These are phyloP conservation scores for Colletotrichum orchidophilum DNA, from an alignment of 2,329 filamentous ascomycete species.

Conservation along the genomic window DNA sequence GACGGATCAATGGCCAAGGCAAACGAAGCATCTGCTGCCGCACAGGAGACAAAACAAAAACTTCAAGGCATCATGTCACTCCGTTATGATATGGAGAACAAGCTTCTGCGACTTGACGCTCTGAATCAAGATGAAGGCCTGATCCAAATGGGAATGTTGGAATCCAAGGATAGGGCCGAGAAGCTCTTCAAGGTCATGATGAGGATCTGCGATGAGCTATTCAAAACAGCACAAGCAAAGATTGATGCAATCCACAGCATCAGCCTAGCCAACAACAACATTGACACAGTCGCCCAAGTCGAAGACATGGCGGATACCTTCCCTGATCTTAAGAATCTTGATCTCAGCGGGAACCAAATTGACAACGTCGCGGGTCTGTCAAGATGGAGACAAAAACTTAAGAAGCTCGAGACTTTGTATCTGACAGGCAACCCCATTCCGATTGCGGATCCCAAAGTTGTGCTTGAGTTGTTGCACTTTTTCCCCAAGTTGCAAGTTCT, in stretches of 20 bases:
- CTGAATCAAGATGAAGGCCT: slow-evolving; percentile 79
- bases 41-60: slow-evolving; percentile 72
- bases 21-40: slow-evolving; percentile 57
- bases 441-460: slow-evolving; percentile 65
- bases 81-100: slow-evolving; percentile 76
- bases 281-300: slow-evolving; percentile 77
- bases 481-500: slow-evolving; percentile 83
- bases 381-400: slow-evolving; percentile 83
- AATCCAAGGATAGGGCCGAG: slow-evolving; percentile 73
- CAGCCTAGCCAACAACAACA: slow-evolving; percentile 81
- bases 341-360: slow-evolving; percentile 87
- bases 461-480: slow-evolving; percentile 78
- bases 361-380: slow-evolving; percentile 72
- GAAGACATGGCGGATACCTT: slow-evolving; percentile 81
- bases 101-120: slow-evolving; percentile 84
- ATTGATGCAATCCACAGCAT: slow-evolving; percentile 83
- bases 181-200: slow-evolving; percentile 96
- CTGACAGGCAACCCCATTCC: slow-evolving; percentile 81
- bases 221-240: slow-evolving; percentile 77
- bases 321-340: slow-evolving; percentile 86
- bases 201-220: slow-evolving; percentile 82
- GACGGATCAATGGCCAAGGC: slow-evolving; percentile 53
- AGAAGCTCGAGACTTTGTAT: slow-evolving; percentile 81
- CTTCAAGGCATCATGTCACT: slow-evolving; percentile 76
- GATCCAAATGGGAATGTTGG: slow-evolving; percentile 79